Percentiles rank a stretch among this genome's conserved stretches.
Conservation (phyloP, 129 eudicot genomes). For the Heracleum sosnowskyi region DNA sequence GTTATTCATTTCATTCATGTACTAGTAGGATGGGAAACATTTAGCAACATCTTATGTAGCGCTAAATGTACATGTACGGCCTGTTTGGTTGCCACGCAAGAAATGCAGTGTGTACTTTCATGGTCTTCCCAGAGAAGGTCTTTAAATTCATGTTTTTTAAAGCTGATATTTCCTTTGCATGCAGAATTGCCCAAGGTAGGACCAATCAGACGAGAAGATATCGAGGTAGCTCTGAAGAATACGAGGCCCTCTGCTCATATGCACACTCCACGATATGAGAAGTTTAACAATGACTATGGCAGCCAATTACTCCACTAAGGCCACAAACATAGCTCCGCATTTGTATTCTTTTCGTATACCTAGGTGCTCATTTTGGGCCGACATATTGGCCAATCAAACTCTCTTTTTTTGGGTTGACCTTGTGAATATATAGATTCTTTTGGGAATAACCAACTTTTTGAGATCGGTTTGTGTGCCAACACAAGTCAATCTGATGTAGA, state of each 20-base stretch:
- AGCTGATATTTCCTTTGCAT: constrained; percentile 7
- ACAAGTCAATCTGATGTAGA: background rate
- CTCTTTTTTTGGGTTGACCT: background rate
- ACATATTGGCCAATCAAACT: background rate
- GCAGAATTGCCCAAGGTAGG: constrained; percentile 92
- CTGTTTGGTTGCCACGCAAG: background rate
- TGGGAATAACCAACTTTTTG: background rate
- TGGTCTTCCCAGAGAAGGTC: background rate
- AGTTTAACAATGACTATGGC: constrained; percentile 85
- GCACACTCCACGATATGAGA: constrained; percentile 79
- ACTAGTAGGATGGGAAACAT: background rate
- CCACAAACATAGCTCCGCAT: background rate
- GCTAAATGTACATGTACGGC: background rate
- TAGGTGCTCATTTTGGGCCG: background rate
- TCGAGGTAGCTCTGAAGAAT: constrained; percentile 70
- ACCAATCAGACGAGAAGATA: constrained; percentile 62
- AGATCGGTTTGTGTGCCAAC: background rate
- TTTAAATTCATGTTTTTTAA: background rate
- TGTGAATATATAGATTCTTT: background rate
- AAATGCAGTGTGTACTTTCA: background rate
- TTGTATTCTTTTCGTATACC: background rate
- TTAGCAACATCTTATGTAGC: background rate
- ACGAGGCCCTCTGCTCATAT: constrained; percentile 97
- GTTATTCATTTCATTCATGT: background rate
- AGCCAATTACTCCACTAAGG: constrained; percentile 79